Percentiles rank a stretch among this genome's conserved stretches.
These are phyloP conservation scores for Exophiala xenobiotica DNA, from an alignment of 2,329 filamentous ascomycete species.

Conservation along the genomic window DNA sequence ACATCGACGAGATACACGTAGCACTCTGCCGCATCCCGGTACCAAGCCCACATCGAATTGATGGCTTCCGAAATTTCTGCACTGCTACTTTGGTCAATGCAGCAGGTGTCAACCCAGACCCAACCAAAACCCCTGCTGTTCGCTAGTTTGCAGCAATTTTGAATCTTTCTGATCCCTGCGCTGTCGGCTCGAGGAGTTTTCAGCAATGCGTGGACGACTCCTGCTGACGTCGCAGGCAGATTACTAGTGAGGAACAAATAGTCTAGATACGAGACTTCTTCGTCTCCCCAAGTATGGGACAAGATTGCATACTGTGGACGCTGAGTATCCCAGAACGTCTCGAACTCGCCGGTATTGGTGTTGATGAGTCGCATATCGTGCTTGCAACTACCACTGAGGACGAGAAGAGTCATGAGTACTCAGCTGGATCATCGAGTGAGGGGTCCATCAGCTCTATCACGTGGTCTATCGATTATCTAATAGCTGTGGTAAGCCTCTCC, in stretches of 20 bases:
- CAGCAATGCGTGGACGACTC: neutral
- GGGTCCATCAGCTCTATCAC: neutral
- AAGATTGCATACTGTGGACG: conserved; percentile 24
- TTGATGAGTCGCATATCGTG: conserved; percentile 9
- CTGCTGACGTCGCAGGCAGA: neutral
- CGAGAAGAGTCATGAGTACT: neutral
- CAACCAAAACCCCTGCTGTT: neutral
- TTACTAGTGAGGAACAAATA: neutral
- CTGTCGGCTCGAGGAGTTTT: neutral
- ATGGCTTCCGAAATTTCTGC: conserved; percentile 29
- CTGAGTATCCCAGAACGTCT: conserved; percentile 4
- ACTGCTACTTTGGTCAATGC: conserved; percentile 31
- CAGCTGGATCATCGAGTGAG: neutral
- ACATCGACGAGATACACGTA: conserved; percentile 15
- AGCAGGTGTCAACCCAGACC: conserved; percentile 32
- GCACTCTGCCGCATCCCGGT: conserved; percentile 22
- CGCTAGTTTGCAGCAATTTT: conserved; percentile 1
- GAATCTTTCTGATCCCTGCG: conserved; percentile 5
- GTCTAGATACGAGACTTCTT: conserved; percentile 25
- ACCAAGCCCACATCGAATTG: conserved; percentile 27
- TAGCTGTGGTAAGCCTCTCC: too few species aligned
- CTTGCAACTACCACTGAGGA: neutral
- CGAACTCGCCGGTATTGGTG: conserved; percentile 4
- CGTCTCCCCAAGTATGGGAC: conserved; percentile 24
- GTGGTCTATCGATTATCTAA: too few species aligned